Evolutionary conservation across 1,284 basidiomycete genomes (phyloP).

Genomic region (Tilletia setariae): DNA sequence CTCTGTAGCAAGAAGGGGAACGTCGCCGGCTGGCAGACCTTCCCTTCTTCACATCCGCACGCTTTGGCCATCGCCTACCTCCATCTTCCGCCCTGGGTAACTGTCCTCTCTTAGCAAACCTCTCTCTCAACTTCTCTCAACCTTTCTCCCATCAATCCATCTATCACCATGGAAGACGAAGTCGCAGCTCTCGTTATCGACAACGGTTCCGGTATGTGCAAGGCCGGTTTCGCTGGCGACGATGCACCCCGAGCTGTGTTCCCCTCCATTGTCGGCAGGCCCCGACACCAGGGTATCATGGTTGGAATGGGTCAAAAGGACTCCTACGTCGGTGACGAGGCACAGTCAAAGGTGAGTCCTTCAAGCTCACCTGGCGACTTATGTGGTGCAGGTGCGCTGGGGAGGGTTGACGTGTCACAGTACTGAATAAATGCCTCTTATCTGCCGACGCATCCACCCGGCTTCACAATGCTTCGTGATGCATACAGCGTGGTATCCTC

Average conservation of each 20-base stretch:
- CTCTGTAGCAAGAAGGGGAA: too few species aligned
- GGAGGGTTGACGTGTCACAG: too few species aligned
- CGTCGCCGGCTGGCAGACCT: too few species aligned
- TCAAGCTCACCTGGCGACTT: too few species aligned
- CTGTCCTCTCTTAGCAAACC: not conserved
- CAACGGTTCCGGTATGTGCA: slow-evolving; percentile 56
- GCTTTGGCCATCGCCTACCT: too few species aligned
- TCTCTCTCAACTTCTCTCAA: not conserved
- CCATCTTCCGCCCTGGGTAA: too few species aligned
- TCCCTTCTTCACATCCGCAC: too few species aligned
- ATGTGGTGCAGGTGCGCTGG: too few species aligned
- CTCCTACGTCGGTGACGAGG: slow-evolving; percentile 67
- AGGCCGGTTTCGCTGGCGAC: slow-evolving; percentile 66
- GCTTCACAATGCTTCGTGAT: too few species aligned
- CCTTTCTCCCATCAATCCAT: not conserved
- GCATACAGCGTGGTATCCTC: slow-evolving; percentile 73
- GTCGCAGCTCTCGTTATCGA: slow-evolving; percentile 55
- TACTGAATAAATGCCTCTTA: too few species aligned
- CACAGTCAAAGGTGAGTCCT: slow-evolving; percentile 68
- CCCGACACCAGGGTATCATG: slow-evolving; percentile 89
- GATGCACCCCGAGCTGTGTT: slow-evolving; percentile 74
- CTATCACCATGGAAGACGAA: slow-evolving; percentile 37
- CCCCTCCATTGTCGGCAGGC: slow-evolving; percentile 84
- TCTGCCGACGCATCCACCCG: too few species aligned
- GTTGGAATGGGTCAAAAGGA: slow-evolving; percentile 60